Evolutionary conservation across 106 monocot genomes (phyloP).

Genomic region (Alisma plantagoaquatica): DNA sequence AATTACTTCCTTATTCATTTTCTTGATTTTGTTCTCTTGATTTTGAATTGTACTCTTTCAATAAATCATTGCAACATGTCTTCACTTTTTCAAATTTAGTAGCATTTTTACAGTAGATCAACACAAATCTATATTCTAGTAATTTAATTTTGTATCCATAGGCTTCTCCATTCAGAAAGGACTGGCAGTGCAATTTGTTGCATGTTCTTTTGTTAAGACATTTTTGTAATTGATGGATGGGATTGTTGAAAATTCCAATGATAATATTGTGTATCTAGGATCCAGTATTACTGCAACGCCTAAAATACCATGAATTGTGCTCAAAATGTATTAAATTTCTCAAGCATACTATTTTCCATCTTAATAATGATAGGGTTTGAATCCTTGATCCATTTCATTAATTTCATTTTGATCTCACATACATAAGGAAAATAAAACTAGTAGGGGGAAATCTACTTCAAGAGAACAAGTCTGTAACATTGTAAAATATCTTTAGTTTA

Average conservation of each 20-base stretch:
- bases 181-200: too few species aligned
- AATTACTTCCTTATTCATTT: background rate
- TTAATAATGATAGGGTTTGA: too few species aligned
- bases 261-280: too few species aligned
- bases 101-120: background rate
- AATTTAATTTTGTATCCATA: background rate
- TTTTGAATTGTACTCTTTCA: background rate
- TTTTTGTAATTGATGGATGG: too few species aligned
- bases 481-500: background rate
- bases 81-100: background rate
- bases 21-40: background rate
- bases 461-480: conserved; percentile 6
- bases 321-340: conserved; percentile 1
- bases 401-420: conserved; percentile 9
- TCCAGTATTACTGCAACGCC: background rate
- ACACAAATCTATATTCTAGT: background rate
- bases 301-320: background rate
- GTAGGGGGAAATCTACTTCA: background rate
- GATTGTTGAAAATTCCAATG: too few species aligned
- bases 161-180: too few species aligned
- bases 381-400: background rate
- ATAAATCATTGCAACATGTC: background rate
- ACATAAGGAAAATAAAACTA: conserved; percentile 3
- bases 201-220: too few species aligned
- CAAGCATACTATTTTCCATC: background rate